Base-by-base conservation (phyloP, 2,329 filamentous ascomycete genomes). In the Neopestalotiopsis rosae region DNA sequence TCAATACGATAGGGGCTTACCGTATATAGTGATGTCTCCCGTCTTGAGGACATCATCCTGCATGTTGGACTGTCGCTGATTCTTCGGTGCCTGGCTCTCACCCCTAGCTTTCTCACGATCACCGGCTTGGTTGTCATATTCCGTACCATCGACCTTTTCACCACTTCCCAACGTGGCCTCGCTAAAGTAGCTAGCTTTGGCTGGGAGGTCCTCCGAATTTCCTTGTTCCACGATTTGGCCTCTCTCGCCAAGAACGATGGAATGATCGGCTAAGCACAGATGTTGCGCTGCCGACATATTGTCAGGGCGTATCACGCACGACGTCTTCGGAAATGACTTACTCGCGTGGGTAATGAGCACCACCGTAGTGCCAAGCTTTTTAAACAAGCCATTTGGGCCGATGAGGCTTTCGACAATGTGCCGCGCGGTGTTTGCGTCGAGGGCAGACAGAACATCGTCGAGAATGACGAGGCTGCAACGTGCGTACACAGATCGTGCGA, bases 21-120 rank as follows among this genome's bases (percentile, higher is more conserved):
- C 70, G 68, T 84, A 83, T 1, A 83, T 74, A 1, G 77, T 75
- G 1, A 77, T 64, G 32, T 83, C 80, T 1, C 81, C 81, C 3
- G 74, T 78, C 57, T 73, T 72, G 45, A 52, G 45, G 45, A 52
- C 45, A 17, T 20, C 17, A n/a, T 52, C 45, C 45, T 52, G 45
- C 45, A 52, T 52, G 45, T n/a, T 52, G 13, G 45, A 52, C 45
- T 17, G 77, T 69, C 24, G 66, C 72, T 1, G 75, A 68, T 17
- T 79, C 74, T 6, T 17, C 14, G 45, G n/a, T 20, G 45, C 45
- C 45, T 52, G 45, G 45, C 9, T 52, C 45, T 20, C 45, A 52
- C n/a, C 45, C n/a, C 45, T 52, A 9, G 14, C n/a, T 20, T 52
- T 52, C 45, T 52, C 45, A 52, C 45, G 17, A 52, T 52, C 5